These are phyloP conservation scores for Chalaropsis ovoidea DNA, from an alignment of 2,329 filamentous ascomycete species.

Conservation along the genomic window DNA sequence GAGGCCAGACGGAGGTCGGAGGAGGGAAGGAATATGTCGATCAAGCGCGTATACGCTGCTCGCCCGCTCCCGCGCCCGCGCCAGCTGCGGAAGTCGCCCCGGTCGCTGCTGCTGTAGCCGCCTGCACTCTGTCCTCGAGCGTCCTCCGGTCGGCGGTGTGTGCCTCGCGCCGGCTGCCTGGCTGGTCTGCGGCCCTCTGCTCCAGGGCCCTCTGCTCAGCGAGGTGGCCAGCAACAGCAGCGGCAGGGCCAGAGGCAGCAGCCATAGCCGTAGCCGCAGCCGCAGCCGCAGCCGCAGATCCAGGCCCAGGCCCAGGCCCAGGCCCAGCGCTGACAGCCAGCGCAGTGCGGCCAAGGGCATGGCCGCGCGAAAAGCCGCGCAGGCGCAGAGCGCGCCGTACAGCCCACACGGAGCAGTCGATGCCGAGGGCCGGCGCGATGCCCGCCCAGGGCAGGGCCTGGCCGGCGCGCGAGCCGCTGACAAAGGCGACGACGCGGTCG, in stretches of 20 bases:
- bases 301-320: no score
- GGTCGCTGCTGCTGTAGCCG: not conserved
- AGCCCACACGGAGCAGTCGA: constrained; percentile 23
- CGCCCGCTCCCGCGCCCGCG: not conserved
- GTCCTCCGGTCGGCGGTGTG: not conserved
- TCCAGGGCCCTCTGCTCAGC: not conserved
- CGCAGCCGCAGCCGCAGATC: constrained; percentile 9
- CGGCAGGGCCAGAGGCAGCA: not conserved
- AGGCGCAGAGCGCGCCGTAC: constrained; percentile 20
- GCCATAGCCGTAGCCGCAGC: no score
- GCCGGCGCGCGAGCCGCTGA: constrained; percentile 17
- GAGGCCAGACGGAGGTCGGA: no score
- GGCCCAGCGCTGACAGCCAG: no score
- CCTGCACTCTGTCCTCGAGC: not conserved
- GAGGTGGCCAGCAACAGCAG: not conserved
- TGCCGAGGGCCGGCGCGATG: constrained; percentile 23
- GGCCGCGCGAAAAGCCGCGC: constrained; percentile 21
- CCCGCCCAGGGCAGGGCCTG: constrained; percentile 24
- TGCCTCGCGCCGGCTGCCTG: not conserved
- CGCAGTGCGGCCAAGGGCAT: constrained; percentile 20
- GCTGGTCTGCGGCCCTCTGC: not conserved
- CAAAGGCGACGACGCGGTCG: constrained; percentile 24
- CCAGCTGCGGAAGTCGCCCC: not conserved
- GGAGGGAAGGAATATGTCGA: no score
- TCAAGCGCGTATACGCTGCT: not conserved